Percentiles rank a stretch among this genome's conserved stretches.
Evolutionary conservation across 1,284 basidiomycete species (phyloP).

Genomic region (Thecaphora frezii): DNA sequence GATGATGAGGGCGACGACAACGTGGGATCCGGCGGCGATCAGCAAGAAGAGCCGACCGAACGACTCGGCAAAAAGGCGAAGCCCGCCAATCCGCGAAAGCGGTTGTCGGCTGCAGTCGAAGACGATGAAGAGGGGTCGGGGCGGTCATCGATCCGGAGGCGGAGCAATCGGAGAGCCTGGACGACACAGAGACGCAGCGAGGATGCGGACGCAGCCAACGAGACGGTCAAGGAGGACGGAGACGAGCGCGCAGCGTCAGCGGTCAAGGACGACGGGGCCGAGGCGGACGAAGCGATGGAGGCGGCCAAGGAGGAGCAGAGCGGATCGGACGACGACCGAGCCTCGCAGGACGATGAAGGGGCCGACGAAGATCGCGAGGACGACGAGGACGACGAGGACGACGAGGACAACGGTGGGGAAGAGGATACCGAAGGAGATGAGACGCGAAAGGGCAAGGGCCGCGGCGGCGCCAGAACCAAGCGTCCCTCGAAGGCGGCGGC

Average conservation of each 20-base stretch:
- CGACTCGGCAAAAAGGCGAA: constrained; percentile 1
- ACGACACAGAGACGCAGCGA: no score
- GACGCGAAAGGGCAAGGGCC: constrained; percentile 39
- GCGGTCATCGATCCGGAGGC: background rate
- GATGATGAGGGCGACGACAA: constrained; percentile 8
- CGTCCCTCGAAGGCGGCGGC: background rate
- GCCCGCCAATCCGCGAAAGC: background rate
- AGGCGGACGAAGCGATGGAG: constrained; percentile 25
- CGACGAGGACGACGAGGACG: constrained; percentile 19
- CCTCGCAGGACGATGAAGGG: constrained; percentile 7
- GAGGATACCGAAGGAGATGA: constrained; percentile 20
- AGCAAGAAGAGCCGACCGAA: constrained; percentile 1
- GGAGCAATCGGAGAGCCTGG: constrained; percentile 1
- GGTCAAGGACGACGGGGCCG: constrained; percentile 16
- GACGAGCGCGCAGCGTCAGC: constrained; percentile 1
- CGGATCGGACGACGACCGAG: constrained; percentile 2
- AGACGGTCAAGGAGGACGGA: background rate
- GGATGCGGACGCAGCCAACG: background rate
- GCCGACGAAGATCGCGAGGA: constrained; percentile 19
- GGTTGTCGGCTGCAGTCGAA: no score
- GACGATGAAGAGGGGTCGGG: no score
- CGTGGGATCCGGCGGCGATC: constrained; percentile 13
- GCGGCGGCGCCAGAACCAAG: constrained; percentile 7
- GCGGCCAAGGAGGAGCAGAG: constrained; percentile 32
- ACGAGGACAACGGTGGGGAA: constrained; percentile 19